Base-by-base conservation (phyloP, 306 rosid genomes). In the Begonia fuchsioides region DNA sequence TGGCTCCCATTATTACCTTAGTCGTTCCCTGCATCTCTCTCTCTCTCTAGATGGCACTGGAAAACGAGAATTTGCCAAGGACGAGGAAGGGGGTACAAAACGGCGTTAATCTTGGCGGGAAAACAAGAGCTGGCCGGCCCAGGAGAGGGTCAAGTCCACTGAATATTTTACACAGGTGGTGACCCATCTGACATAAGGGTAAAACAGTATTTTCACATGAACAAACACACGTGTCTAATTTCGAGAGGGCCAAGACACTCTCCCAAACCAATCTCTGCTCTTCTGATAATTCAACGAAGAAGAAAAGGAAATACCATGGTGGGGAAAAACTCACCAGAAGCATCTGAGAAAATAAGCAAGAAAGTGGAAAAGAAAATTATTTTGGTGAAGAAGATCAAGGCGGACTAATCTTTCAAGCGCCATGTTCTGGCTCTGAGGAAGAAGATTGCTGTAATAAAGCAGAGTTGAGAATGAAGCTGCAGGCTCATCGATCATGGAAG, bases 1-100 rank as follows among this genome's bases (percentile, higher is more conserved):
- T 85, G 20, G 92, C 94, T 39, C 79, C 94, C 90, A 85, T 69
- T 15, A 85, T 82, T 57, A 79, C 76, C 69, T 82, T 85, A 44
- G 98, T 85, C 6, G 94, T 77, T 53, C 80, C 83, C 80, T 80
- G 83, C 95, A n/a, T 50, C 44, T 62, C 56, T 54, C 47, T 44
- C 44, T 50, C 3, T 41, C 15, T 49, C 17, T 56, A 50, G 50
- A 6, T 16, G 46, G 13, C 10, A 14, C 26, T 39, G 9, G n/a
- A n/a, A n/a, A n/a, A n/a, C n/a, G n/a, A 44, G 12, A 38, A 39
- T 6, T 16, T 15, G 9, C 38, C 38, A 51, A 17, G 50, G 18
- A 57, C 16, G 35, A 70, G 52, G 75, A 52, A 59, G 49, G 62
- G 59, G 44, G 51, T 53, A 43, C 52, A 57, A 16, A 10, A 47